Evolutionary conservation across 495 filamentous ascomycete species (phyloP).

Genomic region (Trichoderma parareesei): DNA sequence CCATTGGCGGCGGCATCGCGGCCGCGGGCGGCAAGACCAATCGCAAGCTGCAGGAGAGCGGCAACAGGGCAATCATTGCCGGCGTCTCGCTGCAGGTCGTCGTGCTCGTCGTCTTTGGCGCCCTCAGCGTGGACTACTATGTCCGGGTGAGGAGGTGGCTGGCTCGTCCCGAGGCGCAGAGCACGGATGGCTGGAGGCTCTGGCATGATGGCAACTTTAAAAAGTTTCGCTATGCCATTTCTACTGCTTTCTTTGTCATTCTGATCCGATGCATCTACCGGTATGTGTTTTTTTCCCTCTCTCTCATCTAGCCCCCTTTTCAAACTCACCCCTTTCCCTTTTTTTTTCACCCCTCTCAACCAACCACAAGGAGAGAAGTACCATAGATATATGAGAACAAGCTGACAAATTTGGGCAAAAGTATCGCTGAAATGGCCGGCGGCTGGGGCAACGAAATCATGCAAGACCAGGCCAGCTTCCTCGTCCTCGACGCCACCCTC

Average conservation of each 20-base stretch:
- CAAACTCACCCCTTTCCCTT: not conserved
- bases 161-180: slow-evolving; percentile 19
- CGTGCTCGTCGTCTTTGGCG: slow-evolving; percentile 52
- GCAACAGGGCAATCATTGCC: slow-evolving; percentile 61
- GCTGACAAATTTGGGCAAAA: slow-evolving; percentile 15
- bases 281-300: slow-evolving; percentile 22
- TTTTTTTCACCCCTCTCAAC: not conserved
- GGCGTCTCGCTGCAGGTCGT: slow-evolving; percentile 64
- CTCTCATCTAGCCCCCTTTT: not conserved
- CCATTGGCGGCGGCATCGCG: slow-evolving; percentile 55
- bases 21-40: slow-evolving; percentile 37
- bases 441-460: slow-evolving; percentile 62
- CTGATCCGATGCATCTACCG: slow-evolving; percentile 62
- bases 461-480: slow-evolving; percentile 56
- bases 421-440: slow-evolving; percentile 58
- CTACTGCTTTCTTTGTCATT: slow-evolving; percentile 51
- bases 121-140: slow-evolving; percentile 43
- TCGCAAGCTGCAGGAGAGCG: slow-evolving; percentile 28
- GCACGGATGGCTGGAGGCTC: slow-evolving; percentile 19
- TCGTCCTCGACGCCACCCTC: slow-evolving; percentile 45
- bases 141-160: slow-evolving; percentile 33
- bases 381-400: not conserved
- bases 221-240: slow-evolving; percentile 42
- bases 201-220: slow-evolving; percentile 38
- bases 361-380: not conserved